Base-by-base conservation (phyloP, 2,329 filamentous ascomycete species). In the Xylaria sp. region DNA sequence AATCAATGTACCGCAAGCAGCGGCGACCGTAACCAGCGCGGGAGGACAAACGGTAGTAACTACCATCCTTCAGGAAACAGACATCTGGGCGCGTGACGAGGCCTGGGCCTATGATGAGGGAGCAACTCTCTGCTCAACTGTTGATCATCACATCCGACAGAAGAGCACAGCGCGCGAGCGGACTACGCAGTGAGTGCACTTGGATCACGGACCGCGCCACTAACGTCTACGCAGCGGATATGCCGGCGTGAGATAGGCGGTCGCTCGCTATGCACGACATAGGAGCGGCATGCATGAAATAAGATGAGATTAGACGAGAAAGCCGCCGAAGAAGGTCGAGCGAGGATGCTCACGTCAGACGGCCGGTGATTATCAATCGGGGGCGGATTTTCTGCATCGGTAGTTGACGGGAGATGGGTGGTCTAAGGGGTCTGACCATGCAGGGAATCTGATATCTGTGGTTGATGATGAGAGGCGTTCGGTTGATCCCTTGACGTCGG, bases 281-380 rank as follows among this genome's bases (percentile, higher is more conserved):
- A 48, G 38, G 17, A 66, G 26, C 49, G 61, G 51, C 51, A 42
- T 69, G 67, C 63, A 69, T 59, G 46, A 33, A 26, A 56, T 36
- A 20, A 48, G 31, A 36, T 26, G 31, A 40, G 38, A 36, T 26
- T 51, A 33, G 46, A 31, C 53, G 61, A 64, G 23, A 42, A 58
- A 58, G 36, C 54, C 54, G 56, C 33, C 33, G 46, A 54, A 36
- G 44, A 36, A 44, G 36, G 46, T 49, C n/a, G 48, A 65, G 38
- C n/a, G 48, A 65, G 38, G 26, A 51, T 33, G 66, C 66, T 68
- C 53, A 68, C 63, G 63, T 68, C 62, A 68, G 66, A 68, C 56
- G 44, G 58, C 28, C 42, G 23, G 28, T 61, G 57, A 60, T 65
- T 65, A 59, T 44, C 51, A 65, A 61, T 57, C 65, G 54, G 17